phyloP scores from a whole-genome alignment of 2,329 filamentous ascomycete species.

The Cercospora sp. region DNA sequence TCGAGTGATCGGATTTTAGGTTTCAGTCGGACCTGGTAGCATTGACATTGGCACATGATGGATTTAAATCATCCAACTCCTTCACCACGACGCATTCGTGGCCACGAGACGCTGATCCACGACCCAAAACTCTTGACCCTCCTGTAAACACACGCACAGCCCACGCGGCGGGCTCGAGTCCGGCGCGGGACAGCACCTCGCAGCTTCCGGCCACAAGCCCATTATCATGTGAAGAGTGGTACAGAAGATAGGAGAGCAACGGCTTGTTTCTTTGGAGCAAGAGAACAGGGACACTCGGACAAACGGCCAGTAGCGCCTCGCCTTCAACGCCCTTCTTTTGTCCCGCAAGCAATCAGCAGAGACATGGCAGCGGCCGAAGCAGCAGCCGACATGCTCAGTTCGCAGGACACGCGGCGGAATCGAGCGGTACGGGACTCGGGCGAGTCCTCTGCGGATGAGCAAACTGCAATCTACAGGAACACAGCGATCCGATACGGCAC shows the following conservation, averaged over 20 bases:
- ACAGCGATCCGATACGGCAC: slow-evolving; percentile 30
- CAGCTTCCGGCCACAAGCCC: neutral
- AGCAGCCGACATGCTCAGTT: slow-evolving; percentile 14
- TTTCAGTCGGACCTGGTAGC: neutral
- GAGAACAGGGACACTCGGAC: neutral
- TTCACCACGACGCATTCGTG: neutral
- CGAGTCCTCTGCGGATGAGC: slow-evolving; percentile 45
- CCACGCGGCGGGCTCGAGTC: neutral
- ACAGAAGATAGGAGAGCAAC: neutral
- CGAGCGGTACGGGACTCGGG: slow-evolving; percentile 20
- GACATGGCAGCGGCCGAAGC: slow-evolving; percentile 16
- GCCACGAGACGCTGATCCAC: slow-evolving; percentile 1
- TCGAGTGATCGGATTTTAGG: slow-evolving; percentile 1
- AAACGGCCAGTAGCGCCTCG: neutral
- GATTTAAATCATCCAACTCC: neutral
- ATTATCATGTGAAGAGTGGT: slow-evolving; percentile 1
- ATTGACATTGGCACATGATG: neutral
- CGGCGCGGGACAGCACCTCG: slow-evolving; percentile 6
- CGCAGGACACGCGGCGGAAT: slow-evolving; percentile 18
- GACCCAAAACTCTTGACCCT: neutral
- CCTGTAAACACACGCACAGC: neutral
- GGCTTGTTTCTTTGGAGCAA: neutral
- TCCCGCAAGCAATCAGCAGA: neutral
- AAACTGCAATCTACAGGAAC: slow-evolving; percentile 44
- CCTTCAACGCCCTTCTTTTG: neutral